These are phyloP conservation scores for Rostrohypoxylon terebratum DNA, from an alignment of 495 filamentous ascomycete species.

Conservation along the genomic window DNA sequence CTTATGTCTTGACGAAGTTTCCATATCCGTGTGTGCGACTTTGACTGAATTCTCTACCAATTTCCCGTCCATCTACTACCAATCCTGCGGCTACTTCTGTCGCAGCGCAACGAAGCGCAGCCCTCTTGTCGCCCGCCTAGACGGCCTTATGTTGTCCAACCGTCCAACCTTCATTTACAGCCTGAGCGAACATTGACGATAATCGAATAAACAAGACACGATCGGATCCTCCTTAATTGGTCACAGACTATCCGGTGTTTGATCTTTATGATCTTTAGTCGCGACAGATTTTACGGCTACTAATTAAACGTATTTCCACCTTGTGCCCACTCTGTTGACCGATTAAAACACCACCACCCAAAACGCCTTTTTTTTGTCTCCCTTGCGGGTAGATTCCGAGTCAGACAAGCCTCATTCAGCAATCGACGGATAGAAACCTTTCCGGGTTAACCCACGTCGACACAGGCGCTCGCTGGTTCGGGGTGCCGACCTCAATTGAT, in stretches of 20 bases:
- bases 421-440: slow-evolving; percentile 29
- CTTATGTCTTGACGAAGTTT: slow-evolving; percentile 38
- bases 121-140: slow-evolving; percentile 26
- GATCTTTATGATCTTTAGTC: slow-evolving; percentile 11
- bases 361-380: slow-evolving; percentile 13
- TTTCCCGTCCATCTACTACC: neutral
- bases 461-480: slow-evolving; percentile 41
- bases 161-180: slow-evolving; percentile 28
- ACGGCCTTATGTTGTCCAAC: slow-evolving; percentile 33
- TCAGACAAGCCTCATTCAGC: slow-evolving; percentile 28
- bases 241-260: slow-evolving; percentile 5
- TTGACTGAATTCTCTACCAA: slow-evolving; percentile 32
- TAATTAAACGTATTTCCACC: slow-evolving; percentile 4
- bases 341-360: slow-evolving; percentile 16
- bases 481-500: slow-evolving; percentile 43
- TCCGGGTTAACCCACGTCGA: slow-evolving; percentile 40
- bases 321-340: slow-evolving; percentile 16
- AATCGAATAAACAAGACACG: slow-evolving; percentile 8
- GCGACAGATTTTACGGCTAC: slow-evolving; percentile 11
- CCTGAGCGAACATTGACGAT: slow-evolving; percentile 28
- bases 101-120: slow-evolving; percentile 41
- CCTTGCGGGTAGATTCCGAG: slow-evolving; percentile 37
- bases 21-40: slow-evolving; percentile 41
- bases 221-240: slow-evolving; percentile 20
- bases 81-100: slow-evolving; percentile 31